Conservation (phyloP, 805 yeast species). For the Hyphopichia homilentoma region DNA sequence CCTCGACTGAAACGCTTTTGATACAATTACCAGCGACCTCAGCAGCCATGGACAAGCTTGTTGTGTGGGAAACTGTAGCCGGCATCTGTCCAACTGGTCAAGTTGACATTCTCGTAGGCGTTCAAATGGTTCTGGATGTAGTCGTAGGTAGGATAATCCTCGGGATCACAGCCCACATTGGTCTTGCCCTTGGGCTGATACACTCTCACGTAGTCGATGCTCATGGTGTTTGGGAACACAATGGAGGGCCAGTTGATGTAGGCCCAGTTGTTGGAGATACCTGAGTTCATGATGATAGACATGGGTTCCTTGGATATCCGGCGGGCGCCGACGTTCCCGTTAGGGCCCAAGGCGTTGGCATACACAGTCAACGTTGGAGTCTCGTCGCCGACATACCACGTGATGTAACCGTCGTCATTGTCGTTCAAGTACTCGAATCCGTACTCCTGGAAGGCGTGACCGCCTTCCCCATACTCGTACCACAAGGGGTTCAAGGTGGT, state of each 20-base stretch:
- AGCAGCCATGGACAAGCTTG: slow-evolving; percentile 6
- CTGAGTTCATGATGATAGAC: slow-evolving; percentile 81
- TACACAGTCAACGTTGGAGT: slow-evolving; percentile 67
- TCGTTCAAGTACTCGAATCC: slow-evolving; percentile 77
- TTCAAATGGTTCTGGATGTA: slow-evolving; percentile 65
- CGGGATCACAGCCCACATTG: slow-evolving; percentile 76
- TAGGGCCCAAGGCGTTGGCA: slow-evolving; percentile 73
- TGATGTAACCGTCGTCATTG: slow-evolving; percentile 62
- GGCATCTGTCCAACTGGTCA: slow-evolving; percentile 67
- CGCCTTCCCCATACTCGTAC: slow-evolving; percentile 63
- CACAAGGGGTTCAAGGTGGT: slow-evolving; percentile 74
- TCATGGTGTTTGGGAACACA: slow-evolving; percentile 69
- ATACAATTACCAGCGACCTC: too few species aligned
- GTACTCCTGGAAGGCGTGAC: slow-evolving; percentile 59
- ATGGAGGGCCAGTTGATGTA: slow-evolving; percentile 83
- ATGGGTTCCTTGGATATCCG: slow-evolving; percentile 82
- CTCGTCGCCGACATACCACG: slow-evolving; percentile 76
- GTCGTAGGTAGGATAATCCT: slow-evolving; percentile 73
- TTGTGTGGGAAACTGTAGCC: slow-evolving; percentile 50
- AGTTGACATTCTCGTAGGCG: slow-evolving; percentile 64
- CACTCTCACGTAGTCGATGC: slow-evolving; percentile 77
- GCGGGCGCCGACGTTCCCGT: slow-evolving; percentile 84
- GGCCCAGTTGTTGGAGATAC: slow-evolving; percentile 86
- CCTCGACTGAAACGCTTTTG: too few species aligned
- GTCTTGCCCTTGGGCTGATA: slow-evolving; percentile 69